Percentiles rank a stretch among this genome's conserved stretches.
phyloP scores from a whole-genome alignment of 768 basidiomycete genomes.

The Porphyrellus cyaneotinctus region DNA sequence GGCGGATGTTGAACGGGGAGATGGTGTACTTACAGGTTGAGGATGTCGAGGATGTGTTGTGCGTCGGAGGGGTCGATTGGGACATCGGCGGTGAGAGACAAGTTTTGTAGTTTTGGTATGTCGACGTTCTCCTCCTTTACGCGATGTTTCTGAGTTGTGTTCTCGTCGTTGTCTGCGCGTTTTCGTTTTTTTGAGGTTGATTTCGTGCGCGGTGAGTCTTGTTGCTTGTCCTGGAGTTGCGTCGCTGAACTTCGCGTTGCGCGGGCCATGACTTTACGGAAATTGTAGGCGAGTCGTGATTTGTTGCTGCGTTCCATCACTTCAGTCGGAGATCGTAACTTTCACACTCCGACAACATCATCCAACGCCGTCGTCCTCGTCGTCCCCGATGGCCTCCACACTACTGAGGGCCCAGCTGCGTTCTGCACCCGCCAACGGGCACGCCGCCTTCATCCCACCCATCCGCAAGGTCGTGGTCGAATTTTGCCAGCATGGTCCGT shows the following conservation, averaged over 20 bases:
- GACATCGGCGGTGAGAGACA: constrained; percentile 43
- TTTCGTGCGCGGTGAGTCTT: constrained; percentile 30
- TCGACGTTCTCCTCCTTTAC: constrained; percentile 32
- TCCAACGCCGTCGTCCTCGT: constrained; percentile 3
- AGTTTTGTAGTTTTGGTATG: constrained; percentile 17
- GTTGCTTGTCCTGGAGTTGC: constrained; percentile 27
- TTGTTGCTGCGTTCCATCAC: constrained; percentile 11
- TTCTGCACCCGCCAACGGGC: constrained; percentile 70
- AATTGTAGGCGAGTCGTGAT: constrained; percentile 22
- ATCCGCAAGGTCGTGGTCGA: constrained; percentile 87
- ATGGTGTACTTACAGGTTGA: constrained; percentile 44
- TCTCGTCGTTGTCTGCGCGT: constrained; percentile 48
- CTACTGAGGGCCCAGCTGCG: constrained; percentile 46
- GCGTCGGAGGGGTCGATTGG: constrained; percentile 46
- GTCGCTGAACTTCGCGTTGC: constrained; percentile 63
- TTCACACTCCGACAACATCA: constrained; percentile 28
- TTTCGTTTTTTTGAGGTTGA: constrained; percentile 61
- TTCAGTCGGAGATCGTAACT: constrained; percentile 10
- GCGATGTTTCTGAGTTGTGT: constrained; percentile 48
- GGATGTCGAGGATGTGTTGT: constrained; percentile 53
- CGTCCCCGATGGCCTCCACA: constrained; percentile 33
- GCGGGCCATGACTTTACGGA: constrained; percentile 56
- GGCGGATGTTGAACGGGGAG: not conserved
- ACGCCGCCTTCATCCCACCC: constrained; percentile 66
- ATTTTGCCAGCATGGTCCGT: constrained; percentile 80